Base-by-base conservation (phyloP, 371 early-diverging fungal genomes). In the Apophysomyces elegans region DNA sequence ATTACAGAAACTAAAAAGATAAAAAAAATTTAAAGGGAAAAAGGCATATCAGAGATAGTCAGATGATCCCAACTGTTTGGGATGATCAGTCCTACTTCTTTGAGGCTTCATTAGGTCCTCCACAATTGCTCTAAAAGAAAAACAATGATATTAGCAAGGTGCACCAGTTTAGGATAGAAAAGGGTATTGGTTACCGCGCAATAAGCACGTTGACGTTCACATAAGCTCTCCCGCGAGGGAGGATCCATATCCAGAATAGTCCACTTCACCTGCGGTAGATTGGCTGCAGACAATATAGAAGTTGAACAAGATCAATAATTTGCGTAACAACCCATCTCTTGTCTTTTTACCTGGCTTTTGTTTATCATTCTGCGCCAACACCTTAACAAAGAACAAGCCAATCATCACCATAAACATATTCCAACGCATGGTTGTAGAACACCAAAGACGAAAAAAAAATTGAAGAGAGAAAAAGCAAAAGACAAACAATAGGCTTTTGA, bases 131-230 rank as follows among this genome's bases (percentile, higher is more conserved):
- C 77, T 77, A 64, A 26, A 26, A 26, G 18, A 26, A 26, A 3
- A 26, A 26, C 2, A 26, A 26, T 26, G 32, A 26, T 26, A 1
- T 26, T 26, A 26, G 32, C 2, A 26, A 1, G 2, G 32, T 26
- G 32, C 32, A 26, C 32, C 32, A 26, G 2, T 26, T 26, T 26
- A 26, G 32, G 2, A 26, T 26, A 2, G 2, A 26, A 26, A 26
- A 26, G 32, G 32, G 32, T 36, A 7, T 13, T 5, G 7, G 2
- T 65, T 71, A 77, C 77, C 9, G 73, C 59, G 58, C 77, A 77
- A 68, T 69, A 77, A 32, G 77, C 71, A 8, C 35, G 41, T 47
- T 77, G 77, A 9, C 77, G 69, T 38, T 67, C 59, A 43, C 77
- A 77, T 13, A 77, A 57, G 39, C 71, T 73, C 6, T 67, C 65